phyloP scores from a whole-genome alignment of 2,329 filamentous ascomycete species.

The Beauveria asiatica region DNA sequence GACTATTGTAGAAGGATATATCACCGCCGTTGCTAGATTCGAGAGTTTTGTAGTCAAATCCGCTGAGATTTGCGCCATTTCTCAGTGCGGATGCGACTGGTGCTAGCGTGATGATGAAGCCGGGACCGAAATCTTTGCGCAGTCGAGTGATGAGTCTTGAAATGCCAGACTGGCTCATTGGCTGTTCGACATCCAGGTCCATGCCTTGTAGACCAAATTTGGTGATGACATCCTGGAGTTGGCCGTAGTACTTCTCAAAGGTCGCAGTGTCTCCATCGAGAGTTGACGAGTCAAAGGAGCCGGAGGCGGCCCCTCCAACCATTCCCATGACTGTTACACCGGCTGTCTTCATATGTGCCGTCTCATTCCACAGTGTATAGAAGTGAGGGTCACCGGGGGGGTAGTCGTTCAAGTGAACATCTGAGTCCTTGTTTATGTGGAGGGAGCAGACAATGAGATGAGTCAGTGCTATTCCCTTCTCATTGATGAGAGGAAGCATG shows the following conservation, averaged over 20 bases:
- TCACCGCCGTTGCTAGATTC: constrained; percentile 53
- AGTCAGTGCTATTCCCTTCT: constrained; percentile 43
- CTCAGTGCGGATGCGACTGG: constrained; percentile 67
- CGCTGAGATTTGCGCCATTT: constrained; percentile 53
- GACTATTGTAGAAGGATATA: constrained; percentile 76
- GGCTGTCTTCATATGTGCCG: constrained; percentile 56
- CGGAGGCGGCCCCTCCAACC: constrained; percentile 73
- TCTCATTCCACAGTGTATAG: constrained; percentile 67
- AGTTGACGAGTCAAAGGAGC: constrained; percentile 49
- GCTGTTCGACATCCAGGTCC: constrained; percentile 71
- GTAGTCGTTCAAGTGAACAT: constrained; percentile 70
- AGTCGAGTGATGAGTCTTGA: constrained; percentile 57
- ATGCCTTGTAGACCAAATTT: constrained; percentile 55
- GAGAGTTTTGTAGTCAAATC: constrained; percentile 67
- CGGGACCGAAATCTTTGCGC: constrained; percentile 55
- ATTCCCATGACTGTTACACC: constrained; percentile 75
- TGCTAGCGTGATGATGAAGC: constrained; percentile 68
- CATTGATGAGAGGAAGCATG: constrained; percentile 38
- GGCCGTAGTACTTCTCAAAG: constrained; percentile 67
- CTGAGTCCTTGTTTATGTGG: constrained; percentile 61
- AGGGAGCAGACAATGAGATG: constrained; percentile 79
- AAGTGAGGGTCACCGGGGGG: constrained; percentile 55
- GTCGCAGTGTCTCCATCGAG: constrained; percentile 46
- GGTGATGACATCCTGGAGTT: constrained; percentile 55
- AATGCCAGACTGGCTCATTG: constrained; percentile 56